Base-by-base conservation (phyloP, 2,329 filamentous ascomycete genomes). In the Aspergillus sp. region DNA sequence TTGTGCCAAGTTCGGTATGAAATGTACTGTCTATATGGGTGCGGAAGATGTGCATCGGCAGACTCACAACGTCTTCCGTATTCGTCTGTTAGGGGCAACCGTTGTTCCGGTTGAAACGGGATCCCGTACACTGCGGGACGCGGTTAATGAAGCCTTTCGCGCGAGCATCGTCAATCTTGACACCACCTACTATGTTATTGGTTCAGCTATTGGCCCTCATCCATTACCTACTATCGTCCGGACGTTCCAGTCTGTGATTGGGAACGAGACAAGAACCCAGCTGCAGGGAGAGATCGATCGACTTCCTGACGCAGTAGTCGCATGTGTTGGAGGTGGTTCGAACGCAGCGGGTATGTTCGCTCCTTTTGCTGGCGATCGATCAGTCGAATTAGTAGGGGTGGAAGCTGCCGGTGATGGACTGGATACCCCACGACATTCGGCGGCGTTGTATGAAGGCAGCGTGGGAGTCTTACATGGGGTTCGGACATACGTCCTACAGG, bases 321-420 rank as follows among this genome's bases (percentile, higher is more conserved):
- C 94, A 3, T 96, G 93, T 66, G 92, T 97, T 3, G 94, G 93
- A 42, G 93, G 93, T 58, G 93, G 93, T 47, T 91, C 86, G 67
- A 96, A 97, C 67, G 92, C 93, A 1, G 85, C 87, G 1, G 94
- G 94, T 74, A 97, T 97, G 92, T 97, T 97, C 76, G 93, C 91
- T 71, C 92, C 93, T 33, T 99, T 97, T 75, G 79, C 86, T 51
- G 83, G 89, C 19, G 91, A 97, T 64, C 78, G 80, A 0, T 84
- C 79, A 47, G 93, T 97, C 50, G 89, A 90, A 73, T 81, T 96
- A 4, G 79, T 97, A 11, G 94, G 93, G 55, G 91, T 97, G 1
- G 93, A 97, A 77, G 93, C 93, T 2, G 92, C 89, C 36, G 93
- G 92, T 51, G 91, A 96, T 63, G 93, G 93, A 50, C 66, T 95